These are phyloP conservation scores for Phaeosphaeriaceae sp. DNA, from an alignment of 2,329 filamentous ascomycete species.

Conservation along the genomic window DNA sequence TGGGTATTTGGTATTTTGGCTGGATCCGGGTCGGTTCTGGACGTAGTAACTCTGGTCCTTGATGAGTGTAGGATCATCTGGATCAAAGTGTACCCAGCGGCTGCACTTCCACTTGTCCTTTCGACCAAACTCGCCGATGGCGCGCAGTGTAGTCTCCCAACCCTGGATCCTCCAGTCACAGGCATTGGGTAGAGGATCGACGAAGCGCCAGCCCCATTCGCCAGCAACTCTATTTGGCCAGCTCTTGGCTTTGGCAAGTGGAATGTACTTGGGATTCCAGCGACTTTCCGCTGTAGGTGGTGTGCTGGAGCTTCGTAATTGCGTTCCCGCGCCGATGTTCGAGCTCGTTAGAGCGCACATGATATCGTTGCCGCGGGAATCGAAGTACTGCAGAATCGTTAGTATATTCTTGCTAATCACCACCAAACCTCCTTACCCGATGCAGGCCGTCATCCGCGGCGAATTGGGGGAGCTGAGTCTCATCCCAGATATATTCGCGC, in stretches of 20 bases:
- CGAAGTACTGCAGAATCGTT: not conserved
- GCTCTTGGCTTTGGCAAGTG: not conserved
- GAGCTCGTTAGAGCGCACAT: not conserved
- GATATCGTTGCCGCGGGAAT: not conserved
- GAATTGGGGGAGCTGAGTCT: not conserved
- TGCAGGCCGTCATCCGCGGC: not conserved
- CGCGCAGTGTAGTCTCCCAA: not conserved
- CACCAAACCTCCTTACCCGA: not conserved
- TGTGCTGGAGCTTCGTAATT: not conserved
- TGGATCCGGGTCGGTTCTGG: not conserved
- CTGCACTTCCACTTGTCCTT: not conserved
- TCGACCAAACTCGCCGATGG: not conserved
- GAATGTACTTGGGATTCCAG: not conserved
- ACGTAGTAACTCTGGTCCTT: not conserved
- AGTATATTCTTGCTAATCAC: not conserved
- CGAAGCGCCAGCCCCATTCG: not conserved
- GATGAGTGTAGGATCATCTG: not conserved
- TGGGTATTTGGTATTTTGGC: not conserved
- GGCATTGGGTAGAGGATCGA: not conserved
- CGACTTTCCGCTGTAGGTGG: not conserved
- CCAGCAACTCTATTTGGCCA: not conserved
- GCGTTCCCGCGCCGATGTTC: not conserved
- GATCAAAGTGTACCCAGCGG: not conserved
- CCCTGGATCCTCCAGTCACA: not conserved
- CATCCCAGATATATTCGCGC: not conserved